Evolutionary conservation across 1,284 basidiomycete species (phyloP).

Genomic region (Porodaedalea pini): DNA sequence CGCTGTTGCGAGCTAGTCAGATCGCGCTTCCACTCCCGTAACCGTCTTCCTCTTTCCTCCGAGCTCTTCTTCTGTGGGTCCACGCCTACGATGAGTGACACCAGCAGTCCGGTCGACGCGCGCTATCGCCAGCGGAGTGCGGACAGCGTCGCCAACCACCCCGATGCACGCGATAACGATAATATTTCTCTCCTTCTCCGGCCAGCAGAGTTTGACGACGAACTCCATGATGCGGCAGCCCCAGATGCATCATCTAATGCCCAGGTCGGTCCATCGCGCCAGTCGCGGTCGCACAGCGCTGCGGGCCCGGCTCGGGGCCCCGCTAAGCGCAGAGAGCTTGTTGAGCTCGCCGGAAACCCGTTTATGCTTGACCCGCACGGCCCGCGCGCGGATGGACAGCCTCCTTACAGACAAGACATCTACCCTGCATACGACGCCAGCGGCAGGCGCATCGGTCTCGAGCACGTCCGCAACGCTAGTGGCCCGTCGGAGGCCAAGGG

Average conservation of each 20-base stretch:
- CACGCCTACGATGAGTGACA: not conserved
- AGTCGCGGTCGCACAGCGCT: not conserved
- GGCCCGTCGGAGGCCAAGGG: slow-evolving; percentile 20
- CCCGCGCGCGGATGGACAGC: not conserved
- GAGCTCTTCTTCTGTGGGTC: slow-evolving; percentile 12
- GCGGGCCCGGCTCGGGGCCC: not conserved
- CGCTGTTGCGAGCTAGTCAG: not conserved
- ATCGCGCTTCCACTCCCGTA: not conserved
- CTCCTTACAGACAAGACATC: slow-evolving; percentile 25
- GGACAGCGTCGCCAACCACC: not conserved
- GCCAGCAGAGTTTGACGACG: slow-evolving; percentile 6
- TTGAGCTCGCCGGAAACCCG: not conserved
- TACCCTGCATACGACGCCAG: slow-evolving; percentile 32
- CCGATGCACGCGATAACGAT: not conserved
- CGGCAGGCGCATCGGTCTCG: slow-evolving; percentile 29
- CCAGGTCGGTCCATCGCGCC: not conserved
- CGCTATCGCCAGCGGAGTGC: not conserved
- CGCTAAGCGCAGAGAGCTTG: not conserved
- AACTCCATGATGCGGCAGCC: not conserved
- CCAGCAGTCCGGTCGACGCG: not conserved
- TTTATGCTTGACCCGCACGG: not conserved
- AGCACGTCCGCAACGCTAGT: slow-evolving; percentile 26
- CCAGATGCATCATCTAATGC: not conserved
- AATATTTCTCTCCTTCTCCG: slow-evolving; percentile 3
- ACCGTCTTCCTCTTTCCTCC: not conserved